Percentiles rank a stretch among this genome's conserved stretches.
Evolutionary conservation across 106 monocot species (phyloP).

Genomic region (Narthecium ossifragum): DNA sequence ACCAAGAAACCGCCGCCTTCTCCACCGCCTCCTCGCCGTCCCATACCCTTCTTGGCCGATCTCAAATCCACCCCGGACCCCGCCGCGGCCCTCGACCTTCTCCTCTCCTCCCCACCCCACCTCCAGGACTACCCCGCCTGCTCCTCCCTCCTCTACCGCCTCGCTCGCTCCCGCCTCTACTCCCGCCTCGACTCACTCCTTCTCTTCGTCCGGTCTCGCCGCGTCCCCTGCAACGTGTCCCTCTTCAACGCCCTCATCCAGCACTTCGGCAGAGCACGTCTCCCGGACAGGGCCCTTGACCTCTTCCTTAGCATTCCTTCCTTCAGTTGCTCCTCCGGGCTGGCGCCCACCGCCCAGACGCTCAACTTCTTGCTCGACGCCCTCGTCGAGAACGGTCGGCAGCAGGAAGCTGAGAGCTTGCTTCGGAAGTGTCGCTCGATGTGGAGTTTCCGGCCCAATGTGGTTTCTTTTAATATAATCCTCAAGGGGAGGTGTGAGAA

Average conservation of each 20-base stretch:
- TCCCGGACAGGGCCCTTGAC: slow-evolving; percentile 46
- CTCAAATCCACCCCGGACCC: slow-evolving; percentile 3
- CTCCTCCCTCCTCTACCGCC: background rate
- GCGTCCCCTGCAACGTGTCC: slow-evolving; percentile 35
- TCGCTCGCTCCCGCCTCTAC: slow-evolving; percentile 32
- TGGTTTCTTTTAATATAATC: slow-evolving; percentile 73
- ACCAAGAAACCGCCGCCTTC: background rate
- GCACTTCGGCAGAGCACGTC: slow-evolving; percentile 37
- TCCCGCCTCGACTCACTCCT: slow-evolving; percentile 46
- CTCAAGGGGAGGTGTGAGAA: slow-evolving; percentile 38
- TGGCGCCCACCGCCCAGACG: slow-evolving; percentile 42
- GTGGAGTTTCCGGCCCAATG: slow-evolving; percentile 39
- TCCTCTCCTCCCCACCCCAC: background rate
- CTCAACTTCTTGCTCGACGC: slow-evolving; percentile 70
- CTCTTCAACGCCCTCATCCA: slow-evolving; percentile 64
- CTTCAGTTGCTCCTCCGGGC: slow-evolving; percentile 43
- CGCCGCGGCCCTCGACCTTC: slow-evolving; percentile 2
- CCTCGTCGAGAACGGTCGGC: slow-evolving; percentile 44
- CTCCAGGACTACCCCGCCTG: slow-evolving; percentile 6
- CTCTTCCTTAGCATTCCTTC: slow-evolving; percentile 49
- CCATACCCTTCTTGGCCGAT: background rate
- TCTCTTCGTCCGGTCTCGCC: slow-evolving; percentile 30
- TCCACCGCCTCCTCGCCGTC: background rate
- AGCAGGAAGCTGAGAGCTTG: slow-evolving; percentile 26
- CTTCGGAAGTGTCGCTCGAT: slow-evolving; percentile 18